A percentile compares a stretch with the other conserved stretches of the same genome.
phyloP scores from a whole-genome alignment of 2,329 filamentous ascomycete species.

The Cryphonectria nitschkei region DNA sequence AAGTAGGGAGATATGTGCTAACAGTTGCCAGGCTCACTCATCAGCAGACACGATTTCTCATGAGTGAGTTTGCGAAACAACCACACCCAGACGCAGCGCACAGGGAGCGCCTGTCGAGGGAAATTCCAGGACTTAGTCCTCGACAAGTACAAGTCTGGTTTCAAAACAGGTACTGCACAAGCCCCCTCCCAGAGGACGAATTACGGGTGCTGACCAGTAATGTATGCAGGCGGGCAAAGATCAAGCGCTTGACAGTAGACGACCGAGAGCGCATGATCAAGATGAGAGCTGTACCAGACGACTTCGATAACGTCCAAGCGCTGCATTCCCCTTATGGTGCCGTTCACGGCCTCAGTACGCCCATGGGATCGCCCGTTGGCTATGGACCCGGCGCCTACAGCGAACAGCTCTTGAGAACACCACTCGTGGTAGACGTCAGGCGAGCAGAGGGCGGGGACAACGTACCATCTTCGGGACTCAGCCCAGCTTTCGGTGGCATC shows the following conservation, averaged over 20 bases:
- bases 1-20: conserved; percentile 35
- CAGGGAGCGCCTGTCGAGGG: conserved; percentile 80
- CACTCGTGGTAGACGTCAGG: conserved; percentile 70
- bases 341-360: conserved; percentile 54
- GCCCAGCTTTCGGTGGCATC: conserved; percentile 68
- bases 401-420: conserved; percentile 64
- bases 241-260: conserved; percentile 71
- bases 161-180: conserved; percentile 78
- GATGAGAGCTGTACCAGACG: conserved; percentile 71
- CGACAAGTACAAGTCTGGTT: conserved; percentile 98
- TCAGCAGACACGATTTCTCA: conserved; percentile 94
- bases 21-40: conserved; percentile 73
- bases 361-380: conserved; percentile 53
- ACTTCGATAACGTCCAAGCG: conserved; percentile 72
- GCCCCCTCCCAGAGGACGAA: neutral
- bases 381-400: conserved; percentile 54
- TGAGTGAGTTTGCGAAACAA: conserved; percentile 96
- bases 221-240: conserved; percentile 64
- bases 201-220: conserved; percentile 29
- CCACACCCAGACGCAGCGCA: conserved; percentile 92
- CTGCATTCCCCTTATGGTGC: conserved; percentile 70
- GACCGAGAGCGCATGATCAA: conserved; percentile 73
- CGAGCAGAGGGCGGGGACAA: conserved; percentile 67
- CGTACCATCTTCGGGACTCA: conserved; percentile 68
- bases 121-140: conserved; percentile 89